Percentiles rank a stretch among this genome's conserved stretches.
These are phyloP conservation scores for Sphaerostilbella broomeana DNA, from an alignment of 2,329 filamentous ascomycete genomes.

Conservation along the genomic window DNA sequence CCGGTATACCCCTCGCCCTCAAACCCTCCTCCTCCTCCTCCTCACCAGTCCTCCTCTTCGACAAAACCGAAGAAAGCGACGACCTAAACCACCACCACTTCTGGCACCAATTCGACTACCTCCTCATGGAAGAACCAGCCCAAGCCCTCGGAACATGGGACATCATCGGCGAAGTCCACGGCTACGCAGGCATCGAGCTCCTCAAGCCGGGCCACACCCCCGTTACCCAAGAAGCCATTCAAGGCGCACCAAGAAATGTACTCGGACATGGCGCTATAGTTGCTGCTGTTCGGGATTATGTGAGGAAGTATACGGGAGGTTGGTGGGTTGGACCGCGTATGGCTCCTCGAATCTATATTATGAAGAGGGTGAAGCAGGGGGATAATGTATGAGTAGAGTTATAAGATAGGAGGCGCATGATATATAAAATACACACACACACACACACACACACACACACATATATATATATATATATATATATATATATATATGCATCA, in stretches of 20 bases:
- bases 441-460: slow-evolving; percentile 6
- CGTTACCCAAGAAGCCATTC: not conserved
- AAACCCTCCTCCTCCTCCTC: slow-evolving; percentile 16
- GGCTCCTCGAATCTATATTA: slow-evolving; percentile 47
- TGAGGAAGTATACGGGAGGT: slow-evolving; percentile 46
- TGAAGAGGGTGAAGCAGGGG: slow-evolving; percentile 30
- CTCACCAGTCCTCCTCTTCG: slow-evolving; percentile 37
- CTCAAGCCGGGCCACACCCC: slow-evolving; percentile 40
- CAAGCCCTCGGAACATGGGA: slow-evolving; percentile 48
- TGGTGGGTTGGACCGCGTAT: slow-evolving; percentile 61
- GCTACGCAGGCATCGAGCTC: slow-evolving; percentile 53
- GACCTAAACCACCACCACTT: slow-evolving; percentile 44
- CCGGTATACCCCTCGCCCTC: slow-evolving; percentile 30
- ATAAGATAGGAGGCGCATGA: no score
- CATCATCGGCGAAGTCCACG: slow-evolving; percentile 48
- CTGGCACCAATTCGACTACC: slow-evolving; percentile 60
- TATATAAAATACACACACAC: not conserved
- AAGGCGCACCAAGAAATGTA: slow-evolving; percentile 21
- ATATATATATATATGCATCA: slow-evolving; percentile 1
- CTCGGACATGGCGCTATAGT: slow-evolving; percentile 41
- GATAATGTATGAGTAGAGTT: not conserved
- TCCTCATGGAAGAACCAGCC: slow-evolving; percentile 47
- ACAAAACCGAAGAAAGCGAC: slow-evolving; percentile 54
- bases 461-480: slow-evolving; percentile 9
- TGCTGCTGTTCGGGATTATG: slow-evolving; percentile 31